Percentiles rank a stretch among this genome's conserved stretches.
phyloP scores from a whole-genome alignment of 176 grass and related monocot species.

The Oryza officinalis region DNA sequence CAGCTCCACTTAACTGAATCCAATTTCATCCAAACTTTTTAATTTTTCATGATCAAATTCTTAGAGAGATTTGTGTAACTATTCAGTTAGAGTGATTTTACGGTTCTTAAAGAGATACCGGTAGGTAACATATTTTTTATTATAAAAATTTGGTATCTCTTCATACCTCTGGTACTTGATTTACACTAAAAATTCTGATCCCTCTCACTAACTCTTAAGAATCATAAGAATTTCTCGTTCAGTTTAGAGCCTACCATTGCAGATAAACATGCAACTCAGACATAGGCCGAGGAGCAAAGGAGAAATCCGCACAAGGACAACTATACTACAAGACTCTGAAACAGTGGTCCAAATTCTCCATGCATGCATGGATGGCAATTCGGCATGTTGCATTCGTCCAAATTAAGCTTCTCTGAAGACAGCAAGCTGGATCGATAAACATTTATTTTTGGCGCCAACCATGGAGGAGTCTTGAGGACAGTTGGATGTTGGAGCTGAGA shows the following conservation, averaged over 20 bases:
- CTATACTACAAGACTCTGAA: neutral
- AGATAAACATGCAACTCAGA: neutral
- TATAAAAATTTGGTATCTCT: too few species aligned
- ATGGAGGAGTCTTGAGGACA: neutral
- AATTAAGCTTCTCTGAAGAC: neutral
- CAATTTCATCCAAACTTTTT: neutral
- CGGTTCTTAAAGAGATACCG: too few species aligned
- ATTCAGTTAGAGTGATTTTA: neutral
- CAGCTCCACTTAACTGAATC: neutral
- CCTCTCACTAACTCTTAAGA: too few species aligned
- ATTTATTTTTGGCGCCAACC: conserved; percentile 21
- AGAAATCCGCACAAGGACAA: neutral
- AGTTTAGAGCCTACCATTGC: too few species aligned
- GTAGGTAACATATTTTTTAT: too few species aligned
- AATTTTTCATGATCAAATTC: neutral
- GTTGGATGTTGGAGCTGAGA: neutral
- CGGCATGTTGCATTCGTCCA: neutral
- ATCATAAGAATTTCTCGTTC: too few species aligned
- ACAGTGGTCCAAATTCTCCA: neutral
- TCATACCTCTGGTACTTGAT: too few species aligned
- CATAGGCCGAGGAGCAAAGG: neutral
- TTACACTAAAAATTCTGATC: too few species aligned
- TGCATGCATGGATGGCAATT: neutral
- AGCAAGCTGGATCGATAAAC: neutral
- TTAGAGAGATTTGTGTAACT: neutral